Percentiles rank a stretch among this genome's conserved stretches.
phyloP scores from a whole-genome alignment of 441 rosid species.

The Aquilaria agallochum region DNA sequence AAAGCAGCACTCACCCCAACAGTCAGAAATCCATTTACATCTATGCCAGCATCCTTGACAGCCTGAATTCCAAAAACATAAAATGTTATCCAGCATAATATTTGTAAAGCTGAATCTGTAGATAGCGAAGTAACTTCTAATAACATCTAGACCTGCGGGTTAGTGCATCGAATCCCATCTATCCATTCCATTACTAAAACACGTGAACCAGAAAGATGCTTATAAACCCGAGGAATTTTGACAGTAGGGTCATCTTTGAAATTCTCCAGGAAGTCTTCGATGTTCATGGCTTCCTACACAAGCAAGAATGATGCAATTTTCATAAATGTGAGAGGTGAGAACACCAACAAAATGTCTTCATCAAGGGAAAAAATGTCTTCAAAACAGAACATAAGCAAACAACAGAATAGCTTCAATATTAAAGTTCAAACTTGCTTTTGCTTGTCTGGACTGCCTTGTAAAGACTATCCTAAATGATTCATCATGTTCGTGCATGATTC shows the following conservation, averaged over 20 bases:
- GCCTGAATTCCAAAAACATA: slow-evolving; percentile 48
- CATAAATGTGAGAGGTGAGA: too few species aligned
- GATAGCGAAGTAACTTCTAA: slow-evolving; percentile 8
- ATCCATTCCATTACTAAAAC: slow-evolving; percentile 99
- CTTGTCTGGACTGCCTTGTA: too few species aligned
- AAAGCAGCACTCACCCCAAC: slow-evolving; percentile 97
- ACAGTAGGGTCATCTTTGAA: slow-evolving; percentile 91
- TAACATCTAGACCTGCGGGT: slow-evolving; percentile 70
- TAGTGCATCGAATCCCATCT: slow-evolving; percentile 95
- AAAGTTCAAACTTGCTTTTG: too few species aligned
- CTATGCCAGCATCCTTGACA: slow-evolving; percentile 82
- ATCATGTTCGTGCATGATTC: too few species aligned
- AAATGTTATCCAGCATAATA: slow-evolving; percentile 5
- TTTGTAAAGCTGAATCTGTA: slow-evolving; percentile 7
- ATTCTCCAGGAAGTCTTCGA: slow-evolving; percentile 91
- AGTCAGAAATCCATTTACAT: slow-evolving; percentile 81
- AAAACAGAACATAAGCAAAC: too few species aligned
- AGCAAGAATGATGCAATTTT: slow-evolving; percentile 7
- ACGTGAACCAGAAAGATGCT: slow-evolving; percentile 77
- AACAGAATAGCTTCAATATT: too few species aligned
- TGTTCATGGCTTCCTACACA: slow-evolving; percentile 85
- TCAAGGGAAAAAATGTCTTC: too few species aligned
- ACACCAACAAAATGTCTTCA: too few species aligned
- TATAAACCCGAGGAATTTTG: slow-evolving; percentile 89
- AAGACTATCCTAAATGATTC: too few species aligned